phyloP scores from a whole-genome alignment of 2,329 filamentous ascomycete genomes.

The Colletotrichum trifolii region DNA sequence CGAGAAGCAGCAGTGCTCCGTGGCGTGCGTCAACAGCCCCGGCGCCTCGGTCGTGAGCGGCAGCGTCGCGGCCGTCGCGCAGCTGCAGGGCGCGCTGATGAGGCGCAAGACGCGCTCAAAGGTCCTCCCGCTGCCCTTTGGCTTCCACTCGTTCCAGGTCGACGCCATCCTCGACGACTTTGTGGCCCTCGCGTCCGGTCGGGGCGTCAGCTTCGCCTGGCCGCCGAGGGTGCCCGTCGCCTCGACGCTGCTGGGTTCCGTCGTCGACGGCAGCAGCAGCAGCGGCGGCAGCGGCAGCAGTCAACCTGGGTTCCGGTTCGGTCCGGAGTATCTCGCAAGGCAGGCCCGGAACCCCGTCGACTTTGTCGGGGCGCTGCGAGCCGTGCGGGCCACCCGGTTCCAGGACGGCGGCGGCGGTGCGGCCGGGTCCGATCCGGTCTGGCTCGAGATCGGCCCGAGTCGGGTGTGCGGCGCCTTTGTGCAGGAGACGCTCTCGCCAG shows the following conservation, averaged over 20 bases:
- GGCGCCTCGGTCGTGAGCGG: slow-evolving; percentile 71
- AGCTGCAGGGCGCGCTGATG: slow-evolving; percentile 39
- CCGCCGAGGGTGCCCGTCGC: slow-evolving; percentile 8
- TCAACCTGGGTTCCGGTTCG: neutral
- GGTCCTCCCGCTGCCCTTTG: slow-evolving; percentile 49
- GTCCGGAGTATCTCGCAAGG: neutral
- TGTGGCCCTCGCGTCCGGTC: slow-evolving; percentile 48
- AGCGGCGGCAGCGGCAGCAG: neutral
- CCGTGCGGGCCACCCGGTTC: slow-evolving; percentile 45
- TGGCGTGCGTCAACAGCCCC: slow-evolving; percentile 72
- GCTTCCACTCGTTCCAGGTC: slow-evolving; percentile 51
- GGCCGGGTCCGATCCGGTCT: slow-evolving; percentile 58
- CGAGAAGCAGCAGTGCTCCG: neutral
- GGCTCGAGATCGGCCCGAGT: slow-evolving; percentile 77
- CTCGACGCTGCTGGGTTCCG: slow-evolving; percentile 6
- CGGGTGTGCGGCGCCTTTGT: slow-evolving; percentile 73
- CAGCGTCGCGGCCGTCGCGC: slow-evolving; percentile 42
- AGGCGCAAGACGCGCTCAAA: slow-evolving; percentile 51
- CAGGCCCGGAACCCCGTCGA: neutral
- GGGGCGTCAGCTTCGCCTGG: slow-evolving; percentile 6
- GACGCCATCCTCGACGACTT: slow-evolving; percentile 59
- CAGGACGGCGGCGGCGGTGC: neutral
- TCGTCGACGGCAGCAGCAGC: neutral
- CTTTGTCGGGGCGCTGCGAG: slow-evolving; percentile 56
- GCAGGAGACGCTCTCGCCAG: slow-evolving; percentile 3